Evolutionary conservation across 805 yeast genomes (phyloP).

Genomic region (Cyberlindnera xylosilytica): DNA sequence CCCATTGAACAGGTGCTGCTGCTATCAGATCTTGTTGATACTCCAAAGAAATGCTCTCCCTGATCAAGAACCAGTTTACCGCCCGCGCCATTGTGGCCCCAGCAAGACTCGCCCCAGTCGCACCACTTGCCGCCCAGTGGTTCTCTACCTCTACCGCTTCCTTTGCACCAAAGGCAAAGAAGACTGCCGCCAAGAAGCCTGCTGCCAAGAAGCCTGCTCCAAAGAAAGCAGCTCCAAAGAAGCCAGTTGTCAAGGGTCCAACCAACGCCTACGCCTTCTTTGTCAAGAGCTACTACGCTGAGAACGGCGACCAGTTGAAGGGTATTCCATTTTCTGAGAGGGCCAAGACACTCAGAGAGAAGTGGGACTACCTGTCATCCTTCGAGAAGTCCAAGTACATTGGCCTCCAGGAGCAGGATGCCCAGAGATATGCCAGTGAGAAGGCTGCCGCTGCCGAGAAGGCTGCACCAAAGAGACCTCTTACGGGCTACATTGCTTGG

Average conservation of each 20-base stretch:
- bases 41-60: slow-evolving; percentile 13
- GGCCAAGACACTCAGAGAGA: slow-evolving; percentile 4
- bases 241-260: slow-evolving; percentile 12
- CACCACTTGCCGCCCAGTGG: slow-evolving; percentile 7
- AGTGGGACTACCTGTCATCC: slow-evolving; percentile 17
- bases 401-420: slow-evolving; percentile 14
- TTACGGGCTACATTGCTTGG: slow-evolving; percentile 17
- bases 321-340: slow-evolving; percentile 14
- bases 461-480: slow-evolving; percentile 27
- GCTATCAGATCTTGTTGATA: neutral
- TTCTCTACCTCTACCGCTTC: slow-evolving; percentile 8
- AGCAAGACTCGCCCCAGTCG: neutral
- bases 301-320: slow-evolving; percentile 14
- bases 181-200: slow-evolving; percentile 4
- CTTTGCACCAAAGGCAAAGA: slow-evolving; percentile 7
- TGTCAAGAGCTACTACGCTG: slow-evolving; percentile 13
- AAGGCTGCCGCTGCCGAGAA: slow-evolving; percentile 14
- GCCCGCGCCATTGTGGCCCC: neutral
- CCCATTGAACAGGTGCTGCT: neutral
- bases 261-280: slow-evolving; percentile 13
- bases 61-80: slow-evolving; percentile 5
- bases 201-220: slow-evolving; percentile 13
- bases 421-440: slow-evolving; percentile 15
- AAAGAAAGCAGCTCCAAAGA: slow-evolving; percentile 6
- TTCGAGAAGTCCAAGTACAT: slow-evolving; percentile 14